Evolutionary conservation across 257 asterid species (phyloP), one percentile per base, ranked within the genome.

Genomic region (Nemophila menziesii): DNA sequence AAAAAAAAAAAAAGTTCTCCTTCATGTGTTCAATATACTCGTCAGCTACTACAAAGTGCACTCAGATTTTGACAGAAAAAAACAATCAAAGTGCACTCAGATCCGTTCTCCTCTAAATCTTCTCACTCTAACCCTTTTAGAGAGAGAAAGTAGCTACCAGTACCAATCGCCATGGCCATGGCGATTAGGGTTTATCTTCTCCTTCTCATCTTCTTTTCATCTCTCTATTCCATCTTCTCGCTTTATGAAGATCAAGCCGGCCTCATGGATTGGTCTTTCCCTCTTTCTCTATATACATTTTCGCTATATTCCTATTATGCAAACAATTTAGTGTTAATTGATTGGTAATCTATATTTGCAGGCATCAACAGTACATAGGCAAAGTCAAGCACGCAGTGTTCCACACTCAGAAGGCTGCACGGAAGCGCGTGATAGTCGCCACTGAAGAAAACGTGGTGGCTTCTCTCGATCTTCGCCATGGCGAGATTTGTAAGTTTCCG

Each of bases 331-430:
- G 13, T 43, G 33, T 39, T 26, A 33, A 26, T 56, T 56, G 48
- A n/a, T 58, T 59, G 61, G 22, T 57, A 67, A 34, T 51, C 65
- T 57, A 16, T 53, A 7, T 40, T n/a, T 48, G 20, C 27, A 89
- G 98, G 98, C 95, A 84, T 67, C 94, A 89, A 19, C 90, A 72
- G 82, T 89, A 89, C 72, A 66, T 89, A 46, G 98, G 95, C 40
- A 89, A 89, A 78, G 93, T 89, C 48, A 89, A 89, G 72, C 83
- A 84, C 61, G 95, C 98, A 13, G 92, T 80, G 55, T 89, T 84
- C 71, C 95, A 89, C 61, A 84, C 98, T 3, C 95, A 74, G 58
- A 89, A 89, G 77, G 82, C 94, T 20, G 95, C 79, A 44, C 59
- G 95, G 66, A 89, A 89, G 70, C 95, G 95, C 45, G 93, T 89